Conservation (phyloP, 148 eudicot genomes). For the Suaeda aralocaspica region DNA sequence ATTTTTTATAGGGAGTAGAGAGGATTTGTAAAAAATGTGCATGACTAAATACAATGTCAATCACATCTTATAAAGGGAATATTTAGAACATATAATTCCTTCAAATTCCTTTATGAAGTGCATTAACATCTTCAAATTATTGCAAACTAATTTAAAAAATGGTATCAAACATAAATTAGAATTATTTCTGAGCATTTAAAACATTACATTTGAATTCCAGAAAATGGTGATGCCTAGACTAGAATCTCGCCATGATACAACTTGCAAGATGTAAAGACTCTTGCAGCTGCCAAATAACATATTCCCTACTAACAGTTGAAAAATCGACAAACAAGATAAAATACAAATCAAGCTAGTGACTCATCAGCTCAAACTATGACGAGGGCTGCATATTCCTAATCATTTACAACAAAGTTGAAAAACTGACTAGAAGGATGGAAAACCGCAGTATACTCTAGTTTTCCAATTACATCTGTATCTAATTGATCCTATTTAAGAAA, state of each 20-base stretch:
- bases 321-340: conserved; percentile 4
- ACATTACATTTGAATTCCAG: neutral
- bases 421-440: conserved; percentile 4
- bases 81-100: too few relatives aligned
- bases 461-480: neutral
- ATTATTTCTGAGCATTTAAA: neutral
- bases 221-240: neutral
- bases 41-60: too few relatives aligned
- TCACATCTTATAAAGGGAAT: too few relatives aligned
- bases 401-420: conserved; percentile 28
- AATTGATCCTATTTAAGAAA: neutral
- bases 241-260: neutral
- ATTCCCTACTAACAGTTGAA: neutral
- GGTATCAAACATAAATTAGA: neutral
- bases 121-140: too few relatives aligned
- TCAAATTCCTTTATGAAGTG: too few relatives aligned
- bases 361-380: neutral
- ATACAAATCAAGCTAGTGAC: conserved; percentile 6
- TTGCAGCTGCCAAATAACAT: neutral
- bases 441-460: neutral
- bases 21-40: too few relatives aligned
- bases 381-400: conserved; percentile 22
- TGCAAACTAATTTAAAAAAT: neutral
- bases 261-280: neutral
- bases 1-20: too few relatives aligned